phyloP scores from a whole-genome alignment of 1,284 basidiomycete species.

The Schizophyllum commune region DNA sequence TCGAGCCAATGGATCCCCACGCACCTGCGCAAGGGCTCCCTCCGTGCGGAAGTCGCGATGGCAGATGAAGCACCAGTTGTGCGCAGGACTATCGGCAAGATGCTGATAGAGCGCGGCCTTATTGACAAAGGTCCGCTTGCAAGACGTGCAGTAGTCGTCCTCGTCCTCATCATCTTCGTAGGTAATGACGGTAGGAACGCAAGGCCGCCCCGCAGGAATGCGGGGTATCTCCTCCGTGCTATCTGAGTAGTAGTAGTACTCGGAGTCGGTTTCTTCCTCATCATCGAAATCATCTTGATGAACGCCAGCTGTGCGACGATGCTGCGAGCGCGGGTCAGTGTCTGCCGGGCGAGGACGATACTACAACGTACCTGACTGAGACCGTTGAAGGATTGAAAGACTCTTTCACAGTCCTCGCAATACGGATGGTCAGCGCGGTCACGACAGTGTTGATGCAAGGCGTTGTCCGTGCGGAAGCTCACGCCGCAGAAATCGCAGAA shows the following conservation, averaged over 20 bases:
- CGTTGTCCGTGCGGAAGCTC: background rate
- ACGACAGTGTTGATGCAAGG: background rate
- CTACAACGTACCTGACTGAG: background rate
- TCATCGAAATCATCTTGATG: background rate
- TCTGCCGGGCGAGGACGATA: background rate
- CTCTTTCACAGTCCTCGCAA: background rate
- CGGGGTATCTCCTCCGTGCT: background rate
- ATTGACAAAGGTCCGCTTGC: constrained; percentile 16
- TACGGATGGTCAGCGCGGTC: background rate
- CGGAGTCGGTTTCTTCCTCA: background rate
- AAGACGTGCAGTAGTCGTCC: constrained; percentile 17
- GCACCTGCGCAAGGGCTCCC: constrained; percentile 14
- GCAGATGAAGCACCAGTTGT: constrained; percentile 21
- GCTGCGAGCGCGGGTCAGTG: background rate
- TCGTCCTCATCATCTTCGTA: constrained; percentile 5
- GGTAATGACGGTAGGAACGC: too few relatives aligned
- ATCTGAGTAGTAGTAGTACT: background rate
- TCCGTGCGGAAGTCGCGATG: constrained; percentile 18
- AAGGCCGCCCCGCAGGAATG: too few relatives aligned
- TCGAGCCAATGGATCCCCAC: background rate
- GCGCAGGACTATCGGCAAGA: constrained; percentile 12
- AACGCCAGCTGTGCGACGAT: background rate
- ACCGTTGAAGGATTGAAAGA: background rate
- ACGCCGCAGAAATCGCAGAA: background rate
- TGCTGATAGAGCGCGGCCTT: constrained; percentile 17